phyloP scores from a whole-genome alignment of 352 stramenopile genomes.

The Globisporangium spiculum region DNA sequence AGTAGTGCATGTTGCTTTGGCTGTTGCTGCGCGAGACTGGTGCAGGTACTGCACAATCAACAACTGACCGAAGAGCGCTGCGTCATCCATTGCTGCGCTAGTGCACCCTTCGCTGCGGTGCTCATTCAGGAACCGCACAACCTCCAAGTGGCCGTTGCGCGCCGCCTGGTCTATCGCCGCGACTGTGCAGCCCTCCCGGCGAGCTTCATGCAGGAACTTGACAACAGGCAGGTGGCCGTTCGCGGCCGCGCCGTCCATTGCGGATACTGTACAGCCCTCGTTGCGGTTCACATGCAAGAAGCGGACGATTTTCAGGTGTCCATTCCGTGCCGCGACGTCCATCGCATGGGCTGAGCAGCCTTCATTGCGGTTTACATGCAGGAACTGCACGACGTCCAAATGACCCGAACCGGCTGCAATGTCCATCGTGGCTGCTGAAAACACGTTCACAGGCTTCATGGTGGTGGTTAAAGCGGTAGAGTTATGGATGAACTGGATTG shows the following conservation, averaged over 20 bases:
- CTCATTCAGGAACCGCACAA: not conserved
- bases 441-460: not conserved
- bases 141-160: not conserved
- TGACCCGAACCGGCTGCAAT: not conserved
- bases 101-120: not conserved
- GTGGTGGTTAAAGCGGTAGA: not conserved
- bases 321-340: not conserved
- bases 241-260: slow-evolving; percentile 1
- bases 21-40: not conserved
- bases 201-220: slow-evolving; percentile 3
- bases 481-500: slow-evolving; percentile 7
- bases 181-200: not conserved
- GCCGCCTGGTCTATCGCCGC: slow-evolving; percentile 3
- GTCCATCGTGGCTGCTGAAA: slow-evolving; percentile 5
- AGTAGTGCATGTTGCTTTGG: not conserved
- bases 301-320: not conserved
- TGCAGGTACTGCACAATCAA: not conserved
- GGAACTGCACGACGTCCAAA: not conserved
- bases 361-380: not conserved
- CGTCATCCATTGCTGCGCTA: not conserved
- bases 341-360: not conserved
- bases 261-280: not conserved
- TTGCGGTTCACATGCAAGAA: not conserved
- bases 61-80: slow-evolving; percentile 1
- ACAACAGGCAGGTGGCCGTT: slow-evolving; percentile 2